A percentile compares a stretch with the other conserved stretches of the same genome.
phyloP scores from a whole-genome alignment of 768 basidiomycete species.

The Rhizopogon salebrosus region DNA sequence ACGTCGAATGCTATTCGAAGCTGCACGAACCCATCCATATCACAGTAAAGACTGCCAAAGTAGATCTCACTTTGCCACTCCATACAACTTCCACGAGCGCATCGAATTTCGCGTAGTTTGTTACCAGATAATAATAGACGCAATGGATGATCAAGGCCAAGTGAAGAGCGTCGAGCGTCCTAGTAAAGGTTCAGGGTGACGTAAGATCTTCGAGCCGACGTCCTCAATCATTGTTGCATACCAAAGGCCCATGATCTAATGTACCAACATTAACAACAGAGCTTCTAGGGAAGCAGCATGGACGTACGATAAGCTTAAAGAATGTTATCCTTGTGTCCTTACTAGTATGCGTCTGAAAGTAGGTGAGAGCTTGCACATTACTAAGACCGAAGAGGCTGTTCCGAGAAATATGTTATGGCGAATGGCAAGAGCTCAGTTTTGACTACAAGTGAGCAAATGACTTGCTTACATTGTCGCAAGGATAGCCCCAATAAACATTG shows the following conservation, averaged over 20 bases:
- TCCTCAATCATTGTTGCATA: not conserved
- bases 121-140: not conserved
- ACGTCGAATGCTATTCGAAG: not conserved
- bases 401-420: not conserved
- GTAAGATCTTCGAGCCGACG: not conserved
- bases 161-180: not conserved
- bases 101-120: not conserved
- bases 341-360: not conserved
- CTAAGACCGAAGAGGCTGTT: not conserved
- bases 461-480: not conserved
- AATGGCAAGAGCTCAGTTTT: not conserved
- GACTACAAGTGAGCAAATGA: not conserved
- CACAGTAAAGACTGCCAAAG: no score
- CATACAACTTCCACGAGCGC: not conserved
- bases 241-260: not conserved
- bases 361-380: not conserved
- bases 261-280: not conserved
- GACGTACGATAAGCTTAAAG: not conserved
- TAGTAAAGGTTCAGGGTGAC: not conserved
- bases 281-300: not conserved
- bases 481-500: not conserved
- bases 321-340: not conserved
- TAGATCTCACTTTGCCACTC: not conserved
- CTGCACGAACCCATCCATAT: not conserved
- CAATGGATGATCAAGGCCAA: not conserved